phyloP scores from a whole-genome alignment of 139 green algal species.

The Spirogloea muscicola region DNA sequence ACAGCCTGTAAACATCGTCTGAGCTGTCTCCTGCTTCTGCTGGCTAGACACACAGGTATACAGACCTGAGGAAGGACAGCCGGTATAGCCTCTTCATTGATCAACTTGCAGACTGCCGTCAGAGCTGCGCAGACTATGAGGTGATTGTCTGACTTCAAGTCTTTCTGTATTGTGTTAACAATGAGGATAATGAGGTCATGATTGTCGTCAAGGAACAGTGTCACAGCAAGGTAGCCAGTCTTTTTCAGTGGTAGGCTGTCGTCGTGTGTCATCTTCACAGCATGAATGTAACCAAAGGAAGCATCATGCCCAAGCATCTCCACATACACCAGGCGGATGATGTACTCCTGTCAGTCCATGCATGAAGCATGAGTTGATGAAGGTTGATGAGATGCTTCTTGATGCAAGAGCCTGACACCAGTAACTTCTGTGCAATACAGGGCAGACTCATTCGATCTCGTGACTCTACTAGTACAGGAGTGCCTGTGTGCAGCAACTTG shows the following conservation, averaged over 20 bases:
- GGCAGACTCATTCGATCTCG: no score
- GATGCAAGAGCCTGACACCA: no score
- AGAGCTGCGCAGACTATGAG: conserved; percentile 70
- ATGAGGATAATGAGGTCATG: conserved; percentile 91
- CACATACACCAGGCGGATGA: conserved; percentile 92
- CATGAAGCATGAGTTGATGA: no score
- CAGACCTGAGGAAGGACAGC: conserved; percentile 69
- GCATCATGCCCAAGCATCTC: conserved; percentile 98
- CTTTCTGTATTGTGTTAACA: conserved; percentile 89
- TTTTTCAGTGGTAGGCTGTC: conserved; percentile 46
- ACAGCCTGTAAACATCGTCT: no score
- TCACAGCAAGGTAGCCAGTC: conserved; percentile 82
- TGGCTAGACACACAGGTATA: no score
- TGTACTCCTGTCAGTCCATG: no score
- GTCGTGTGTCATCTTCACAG: conserved; percentile 67
- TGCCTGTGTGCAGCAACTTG: no score
- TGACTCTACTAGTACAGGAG: no score
- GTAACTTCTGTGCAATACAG: no score
- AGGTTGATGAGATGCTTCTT: no score
- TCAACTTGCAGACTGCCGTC: conserved; percentile 66
- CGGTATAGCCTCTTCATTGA: conserved; percentile 78
- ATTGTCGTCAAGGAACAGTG: conserved; percentile 83
- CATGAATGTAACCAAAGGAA: conserved; percentile 81
- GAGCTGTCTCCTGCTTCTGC: no score
- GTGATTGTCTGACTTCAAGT: conserved; percentile 91